phyloP scores from a whole-genome alignment of 352 stramenopile genomes.

The Phytophthora palmivora region DNA sequence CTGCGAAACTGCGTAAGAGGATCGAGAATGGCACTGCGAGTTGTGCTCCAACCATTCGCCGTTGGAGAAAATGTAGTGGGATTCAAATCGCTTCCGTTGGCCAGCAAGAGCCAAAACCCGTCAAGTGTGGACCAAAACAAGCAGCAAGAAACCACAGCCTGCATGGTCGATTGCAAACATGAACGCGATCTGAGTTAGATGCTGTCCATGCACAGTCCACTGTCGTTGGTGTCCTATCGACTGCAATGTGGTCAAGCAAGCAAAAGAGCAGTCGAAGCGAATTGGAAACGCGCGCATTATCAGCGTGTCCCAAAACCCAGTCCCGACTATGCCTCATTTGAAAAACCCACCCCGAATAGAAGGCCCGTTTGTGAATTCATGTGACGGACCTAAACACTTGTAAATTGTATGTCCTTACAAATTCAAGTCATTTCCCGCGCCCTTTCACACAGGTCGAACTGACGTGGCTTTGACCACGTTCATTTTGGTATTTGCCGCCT shows the following conservation, averaged over 20 bases:
- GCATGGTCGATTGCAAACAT: conserved; percentile 1
- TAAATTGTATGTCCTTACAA: conserved; percentile 17
- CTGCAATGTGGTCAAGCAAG: background rate
- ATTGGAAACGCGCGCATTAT: conserved; percentile 24
- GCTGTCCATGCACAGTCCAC: background rate
- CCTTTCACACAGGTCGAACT: conserved; percentile 23
- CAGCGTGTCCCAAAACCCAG: conserved; percentile 23
- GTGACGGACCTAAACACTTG: conserved; percentile 9
- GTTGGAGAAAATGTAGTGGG: background rate
- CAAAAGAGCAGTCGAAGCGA: background rate
- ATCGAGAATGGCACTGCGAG: background rate
- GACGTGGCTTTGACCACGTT: conserved; percentile 24
- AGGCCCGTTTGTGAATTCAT: conserved; percentile 17
- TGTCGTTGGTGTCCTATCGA: background rate
- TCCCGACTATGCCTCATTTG: background rate
- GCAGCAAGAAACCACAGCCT: conserved; percentile 9
- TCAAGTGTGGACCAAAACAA: background rate
- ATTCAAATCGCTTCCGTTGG: conserved; percentile 1
- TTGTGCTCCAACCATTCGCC: conserved; percentile 18
- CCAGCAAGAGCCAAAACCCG: too few relatives aligned
- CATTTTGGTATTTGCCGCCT: conserved; percentile 43
- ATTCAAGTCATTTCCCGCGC: conserved; percentile 9
- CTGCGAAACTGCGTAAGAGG: conserved; percentile 9
- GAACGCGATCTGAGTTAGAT: conserved; percentile 8
- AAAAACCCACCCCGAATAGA: conserved; percentile 18